Conservation (phyloP, 2,329 filamentous ascomycete genomes). For the Fulvia fulva region DNA sequence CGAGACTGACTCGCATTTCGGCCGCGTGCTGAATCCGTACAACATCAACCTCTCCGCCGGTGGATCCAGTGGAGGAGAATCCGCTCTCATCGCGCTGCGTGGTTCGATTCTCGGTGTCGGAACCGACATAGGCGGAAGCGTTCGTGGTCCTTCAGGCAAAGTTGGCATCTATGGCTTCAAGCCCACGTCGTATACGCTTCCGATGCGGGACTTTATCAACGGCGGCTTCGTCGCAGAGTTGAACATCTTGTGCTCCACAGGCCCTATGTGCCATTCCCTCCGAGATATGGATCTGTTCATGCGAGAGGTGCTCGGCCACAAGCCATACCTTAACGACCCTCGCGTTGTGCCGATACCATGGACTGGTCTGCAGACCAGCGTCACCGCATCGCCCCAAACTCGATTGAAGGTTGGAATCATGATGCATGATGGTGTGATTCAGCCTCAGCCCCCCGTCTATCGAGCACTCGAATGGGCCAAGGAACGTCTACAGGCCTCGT, state of each 20-base stretch:
- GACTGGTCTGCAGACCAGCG: conserved; percentile 12
- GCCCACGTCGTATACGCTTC: conserved; percentile 27
- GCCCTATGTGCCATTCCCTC: conserved; percentile 15
- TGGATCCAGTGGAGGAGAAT: conserved; percentile 45
- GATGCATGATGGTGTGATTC: conserved; percentile 15
- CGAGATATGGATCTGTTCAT: conserved; percentile 18
- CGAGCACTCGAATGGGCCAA: conserved; percentile 14
- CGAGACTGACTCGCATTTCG: conserved; percentile 13
- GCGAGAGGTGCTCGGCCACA: conserved; percentile 2
- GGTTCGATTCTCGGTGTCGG: conserved; percentile 38
- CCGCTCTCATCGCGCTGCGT: neutral
- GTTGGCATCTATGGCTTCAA: conserved; percentile 33
- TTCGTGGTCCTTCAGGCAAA: conserved; percentile 84
- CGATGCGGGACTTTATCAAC: conserved; percentile 13
- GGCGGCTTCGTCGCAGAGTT: conserved; percentile 17
- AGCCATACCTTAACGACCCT: conserved; percentile 18
- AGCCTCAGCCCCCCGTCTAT: conserved; percentile 16
- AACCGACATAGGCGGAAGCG: conserved; percentile 56
- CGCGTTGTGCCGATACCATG: conserved; percentile 17
- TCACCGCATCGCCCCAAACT: neutral
- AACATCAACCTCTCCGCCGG: conserved; percentile 18
- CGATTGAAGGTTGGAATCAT: conserved; percentile 18
- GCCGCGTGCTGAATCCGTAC: conserved; percentile 15
- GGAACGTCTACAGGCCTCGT: no score
- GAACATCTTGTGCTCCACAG: conserved; percentile 18